These are phyloP conservation scores for Tilletia walkeri DNA, from an alignment of 1,284 basidiomycete species.

Conservation along the genomic window DNA sequence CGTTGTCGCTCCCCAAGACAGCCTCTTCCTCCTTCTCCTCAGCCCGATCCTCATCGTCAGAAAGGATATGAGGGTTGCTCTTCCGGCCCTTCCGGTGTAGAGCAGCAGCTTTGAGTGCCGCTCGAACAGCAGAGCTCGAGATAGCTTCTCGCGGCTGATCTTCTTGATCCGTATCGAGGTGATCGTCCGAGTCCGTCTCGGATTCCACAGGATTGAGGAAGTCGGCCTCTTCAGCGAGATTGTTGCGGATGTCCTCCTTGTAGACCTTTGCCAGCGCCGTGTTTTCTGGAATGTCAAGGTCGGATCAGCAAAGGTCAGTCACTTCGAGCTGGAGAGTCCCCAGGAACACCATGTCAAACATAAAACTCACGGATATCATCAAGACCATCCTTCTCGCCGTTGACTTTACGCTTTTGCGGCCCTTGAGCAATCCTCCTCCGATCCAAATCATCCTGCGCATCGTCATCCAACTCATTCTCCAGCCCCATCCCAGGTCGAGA, in stretches of 20 bases:
- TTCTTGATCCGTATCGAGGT: too few relatives aligned
- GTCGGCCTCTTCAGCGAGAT: slow-evolving; percentile 1
- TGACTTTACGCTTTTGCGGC: slow-evolving; percentile 39
- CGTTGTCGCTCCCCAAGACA: neutral
- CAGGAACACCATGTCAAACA: too few relatives aligned
- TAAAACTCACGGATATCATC: slow-evolving; percentile 10
- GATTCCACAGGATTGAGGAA: neutral
- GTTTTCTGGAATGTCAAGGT: neutral
- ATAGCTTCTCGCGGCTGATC: too few relatives aligned
- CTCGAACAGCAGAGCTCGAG: neutral
- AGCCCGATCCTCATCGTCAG: neutral
- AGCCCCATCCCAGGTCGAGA: slow-evolving; percentile 33
- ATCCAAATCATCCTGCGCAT: slow-evolving; percentile 48
- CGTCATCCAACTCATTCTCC: slow-evolving; percentile 47
- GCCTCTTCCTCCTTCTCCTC: neutral
- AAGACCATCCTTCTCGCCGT: slow-evolving; percentile 30
- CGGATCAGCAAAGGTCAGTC: too few relatives aligned
- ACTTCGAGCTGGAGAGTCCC: too few relatives aligned
- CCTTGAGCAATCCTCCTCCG: slow-evolving; percentile 26
- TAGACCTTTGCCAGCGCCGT: slow-evolving; percentile 15
- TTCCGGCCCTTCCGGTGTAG: neutral
- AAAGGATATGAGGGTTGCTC: neutral
- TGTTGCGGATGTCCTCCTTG: slow-evolving; percentile 13
- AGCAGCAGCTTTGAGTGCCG: neutral
- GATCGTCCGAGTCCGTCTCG: neutral